Base-by-base conservation (phyloP, 2,329 filamentous ascomycete genomes). In the Blastomyces parvus region DNA sequence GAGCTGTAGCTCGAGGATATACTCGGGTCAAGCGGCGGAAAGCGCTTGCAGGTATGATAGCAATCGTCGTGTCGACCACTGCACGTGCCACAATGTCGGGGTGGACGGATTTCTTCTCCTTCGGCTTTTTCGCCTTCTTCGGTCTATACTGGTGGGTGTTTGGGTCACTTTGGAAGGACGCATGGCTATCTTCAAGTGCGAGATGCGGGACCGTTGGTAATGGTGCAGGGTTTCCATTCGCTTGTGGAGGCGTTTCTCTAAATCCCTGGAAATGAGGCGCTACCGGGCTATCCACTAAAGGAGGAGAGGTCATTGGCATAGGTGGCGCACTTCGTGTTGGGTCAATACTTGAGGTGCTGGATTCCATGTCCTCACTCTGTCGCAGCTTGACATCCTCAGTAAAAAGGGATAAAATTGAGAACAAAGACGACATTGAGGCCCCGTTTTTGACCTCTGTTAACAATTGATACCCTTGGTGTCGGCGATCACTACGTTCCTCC, bases 391-490 rank as follows among this genome's bases (percentile, higher is more conserved):
- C 86, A 70, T 97, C 92, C 74, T 99, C 94, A 2, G 94, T 99
- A 72, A 99, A 99, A 0, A 99, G 81, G 1, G 93, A 96, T 77
- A 67, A 86, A 68, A 99, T 96, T 0, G 94, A 97, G 75, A 99
- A 99, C 1, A 99, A 78, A 0, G 94, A 99, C 5, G 94, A 99
- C 93, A 99, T 97, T 0, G 95, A 93, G 0, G 94, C 92, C 17
- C 94, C 94, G 70, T 99, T 99, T 71, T 94, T 95, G 61, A 99
- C 93, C 76, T 99, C 95, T 0, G 94, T 99, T 62, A 99, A 81
- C 48, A 99, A 83, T 73, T 97, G 94, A 71, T 99, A 99, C 40
- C 88, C 90, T 73, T 96, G 91, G 63, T 90, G 86, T 8, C 83
- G 84, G 5, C 83, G 76, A 40, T 81, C 77, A 50, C 80, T 77